phyloP scores from a whole-genome alignment of 2,329 filamentous ascomycete genomes.

The Stachybotrys echinatus region DNA sequence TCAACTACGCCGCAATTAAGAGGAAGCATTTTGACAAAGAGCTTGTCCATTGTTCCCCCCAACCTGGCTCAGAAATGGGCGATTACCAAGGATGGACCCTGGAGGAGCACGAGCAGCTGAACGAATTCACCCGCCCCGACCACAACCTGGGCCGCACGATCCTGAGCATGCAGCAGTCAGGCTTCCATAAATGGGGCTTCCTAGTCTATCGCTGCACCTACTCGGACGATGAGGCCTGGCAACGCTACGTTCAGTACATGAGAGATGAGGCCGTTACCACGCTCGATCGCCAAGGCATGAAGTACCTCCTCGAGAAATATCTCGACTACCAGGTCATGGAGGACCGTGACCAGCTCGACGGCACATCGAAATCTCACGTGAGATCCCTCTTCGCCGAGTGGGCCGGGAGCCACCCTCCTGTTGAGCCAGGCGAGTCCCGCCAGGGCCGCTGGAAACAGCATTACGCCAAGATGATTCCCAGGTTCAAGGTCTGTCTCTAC shows the following conservation, averaged over 20 bases:
- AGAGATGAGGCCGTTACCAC: neutral
- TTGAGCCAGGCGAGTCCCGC: neutral
- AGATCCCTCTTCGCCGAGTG: neutral
- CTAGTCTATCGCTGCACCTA: conserved; percentile 12
- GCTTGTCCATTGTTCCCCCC: neutral
- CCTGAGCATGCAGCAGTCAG: conserved; percentile 2
- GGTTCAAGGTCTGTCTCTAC: neutral
- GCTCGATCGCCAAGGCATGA: neutral
- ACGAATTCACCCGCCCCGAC: neutral
- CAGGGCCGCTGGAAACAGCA: neutral
- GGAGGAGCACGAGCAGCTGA: neutral
- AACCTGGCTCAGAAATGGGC: neutral
- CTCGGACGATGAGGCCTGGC: conserved; percentile 8
- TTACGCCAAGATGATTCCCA: neutral
- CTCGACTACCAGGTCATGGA: neutral
- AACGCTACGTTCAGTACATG: neutral
- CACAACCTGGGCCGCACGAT: neutral
- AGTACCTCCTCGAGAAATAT: neutral
- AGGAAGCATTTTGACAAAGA: neutral
- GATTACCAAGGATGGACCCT: neutral
- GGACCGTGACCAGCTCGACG: neutral
- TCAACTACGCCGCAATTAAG: neutral
- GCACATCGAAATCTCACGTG: neutral
- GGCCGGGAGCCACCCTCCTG: neutral
- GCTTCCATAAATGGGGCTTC: conserved; percentile 11